phyloP scores from a whole-genome alignment of 192 early-diverging fungal species.

The Rhizophagus sp. region DNA sequence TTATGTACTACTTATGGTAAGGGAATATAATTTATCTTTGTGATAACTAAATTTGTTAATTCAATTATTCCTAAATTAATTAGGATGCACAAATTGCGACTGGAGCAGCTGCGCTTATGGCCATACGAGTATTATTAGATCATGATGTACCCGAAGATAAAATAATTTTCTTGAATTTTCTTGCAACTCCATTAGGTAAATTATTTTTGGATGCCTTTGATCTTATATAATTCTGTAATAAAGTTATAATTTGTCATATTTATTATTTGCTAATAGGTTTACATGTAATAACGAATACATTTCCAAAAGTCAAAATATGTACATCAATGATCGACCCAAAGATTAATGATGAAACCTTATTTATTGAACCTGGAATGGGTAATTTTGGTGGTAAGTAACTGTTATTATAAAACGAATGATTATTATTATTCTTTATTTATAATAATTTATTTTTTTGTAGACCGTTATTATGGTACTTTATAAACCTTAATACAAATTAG shows the following conservation, averaged over 20 bases:
- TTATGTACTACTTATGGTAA: conserved; percentile 69
- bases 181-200: conserved; percentile 73
- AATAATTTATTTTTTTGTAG: conserved; percentile 26
- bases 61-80: conserved; percentile 35
- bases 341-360: conserved; percentile 62
- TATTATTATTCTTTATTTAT: not conserved
- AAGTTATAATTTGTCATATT: not conserved
- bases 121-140: conserved; percentile 89
- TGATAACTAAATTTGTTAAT: not conserved
- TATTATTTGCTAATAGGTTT: conserved; percentile 34
- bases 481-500: too few relatives aligned
- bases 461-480: conserved; percentile 61
- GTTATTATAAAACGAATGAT: not conserved
- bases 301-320: conserved; percentile 80
- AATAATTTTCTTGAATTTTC: conserved; percentile 83
- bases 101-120: conserved; percentile 95
- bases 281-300: conserved; percentile 77
- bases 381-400: conserved; percentile 69
- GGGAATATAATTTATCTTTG: not conserved
- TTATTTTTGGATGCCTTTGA: not conserved
- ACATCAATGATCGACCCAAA: conserved; percentile 78
- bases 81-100: conserved; percentile 88
- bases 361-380: conserved; percentile 83
- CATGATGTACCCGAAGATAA: conserved; percentile 83
- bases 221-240: not conserved